Percentiles rank a stretch among this genome's conserved stretches.
Conservation (phyloP, 805 yeast species). For the Ogataea populi-albae region DNA sequence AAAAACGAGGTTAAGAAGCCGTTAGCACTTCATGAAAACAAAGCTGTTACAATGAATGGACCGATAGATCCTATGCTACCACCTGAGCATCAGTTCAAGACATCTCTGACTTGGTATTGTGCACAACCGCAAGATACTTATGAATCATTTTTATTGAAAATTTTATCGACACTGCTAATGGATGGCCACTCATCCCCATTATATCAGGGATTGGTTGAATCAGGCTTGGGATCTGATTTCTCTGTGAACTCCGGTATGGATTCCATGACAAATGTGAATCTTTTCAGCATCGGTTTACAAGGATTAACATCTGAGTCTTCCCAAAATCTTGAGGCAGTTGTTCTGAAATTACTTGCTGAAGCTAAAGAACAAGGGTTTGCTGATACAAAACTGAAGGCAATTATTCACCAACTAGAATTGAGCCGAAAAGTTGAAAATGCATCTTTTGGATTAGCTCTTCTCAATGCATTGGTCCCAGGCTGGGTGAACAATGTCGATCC, state of each 20-base stretch:
- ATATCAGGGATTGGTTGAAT: constrained; percentile 81
- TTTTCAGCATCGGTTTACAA: constrained; percentile 83
- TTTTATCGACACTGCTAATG: constrained; percentile 66
- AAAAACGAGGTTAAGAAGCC: constrained; percentile 43
- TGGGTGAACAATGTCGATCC: constrained; percentile 87
- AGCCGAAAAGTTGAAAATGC: constrained; percentile 83
- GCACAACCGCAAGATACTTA: constrained; percentile 71
- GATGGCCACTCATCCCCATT: constrained; percentile 94
- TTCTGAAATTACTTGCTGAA: constrained; percentile 46
- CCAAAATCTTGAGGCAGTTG: constrained; percentile 46
- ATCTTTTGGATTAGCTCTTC: constrained; percentile 78
- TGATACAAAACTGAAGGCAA: constrained; percentile 68
- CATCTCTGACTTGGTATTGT: constrained; percentile 85
- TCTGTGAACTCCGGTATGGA: constrained; percentile 87
- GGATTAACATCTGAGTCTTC: constrained; percentile 54
- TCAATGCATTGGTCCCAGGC: constrained; percentile 73
- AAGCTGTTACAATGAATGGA: constrained; percentile 49
- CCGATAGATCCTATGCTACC: constrained; percentile 81
- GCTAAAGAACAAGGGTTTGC: constrained; percentile 47
- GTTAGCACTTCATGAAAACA: constrained; percentile 36
- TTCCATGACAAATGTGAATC: constrained; percentile 67
- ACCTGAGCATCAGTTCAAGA: constrained; percentile 64
- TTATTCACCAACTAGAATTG: constrained; percentile 84
- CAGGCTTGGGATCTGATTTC: constrained; percentile 81
- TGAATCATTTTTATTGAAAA: constrained; percentile 67